These are phyloP conservation scores for Kuraishia piskuri DNA, from an alignment of 805 yeast genomes.

Conservation along the genomic window DNA sequence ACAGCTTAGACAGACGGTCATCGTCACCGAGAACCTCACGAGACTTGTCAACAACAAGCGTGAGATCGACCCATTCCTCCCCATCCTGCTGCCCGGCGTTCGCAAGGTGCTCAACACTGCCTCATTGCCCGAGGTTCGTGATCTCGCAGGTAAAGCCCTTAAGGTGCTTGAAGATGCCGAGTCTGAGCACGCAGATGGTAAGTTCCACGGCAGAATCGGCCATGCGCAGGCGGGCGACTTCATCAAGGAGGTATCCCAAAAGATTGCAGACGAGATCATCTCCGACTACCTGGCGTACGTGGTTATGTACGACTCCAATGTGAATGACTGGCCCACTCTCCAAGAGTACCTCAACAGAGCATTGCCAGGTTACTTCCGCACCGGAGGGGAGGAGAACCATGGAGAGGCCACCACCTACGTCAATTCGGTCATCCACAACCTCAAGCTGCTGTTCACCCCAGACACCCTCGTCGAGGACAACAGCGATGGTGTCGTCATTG, in stretches of 20 bases:
- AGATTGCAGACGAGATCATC: constrained; percentile 27
- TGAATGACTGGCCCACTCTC: constrained; percentile 63
- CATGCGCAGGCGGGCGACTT: constrained; percentile 42
- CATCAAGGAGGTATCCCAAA: constrained; percentile 20
- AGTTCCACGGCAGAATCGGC: constrained; percentile 68
- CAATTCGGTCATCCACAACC: constrained; percentile 33
- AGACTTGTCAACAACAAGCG: constrained; percentile 89
- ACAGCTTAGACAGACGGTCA: constrained; percentile 92
- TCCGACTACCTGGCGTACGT: constrained; percentile 42
- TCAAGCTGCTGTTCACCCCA: constrained; percentile 48
- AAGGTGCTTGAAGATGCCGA: constrained; percentile 77
- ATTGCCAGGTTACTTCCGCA: constrained; percentile 22
- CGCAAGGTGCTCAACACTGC: constrained; percentile 84
- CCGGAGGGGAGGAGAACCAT: constrained; percentile 25
- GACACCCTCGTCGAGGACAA: constrained; percentile 47
- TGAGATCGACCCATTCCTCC: constrained; percentile 84
- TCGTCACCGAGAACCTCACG: constrained; percentile 91
- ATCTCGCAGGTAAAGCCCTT: constrained; percentile 80
- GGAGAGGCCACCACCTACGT: constrained; percentile 22
- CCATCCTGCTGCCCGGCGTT: constrained; percentile 85
- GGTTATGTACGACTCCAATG: constrained; percentile 57
- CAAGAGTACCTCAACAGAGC: constrained; percentile 41
- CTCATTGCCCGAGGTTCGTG: constrained; percentile 93
- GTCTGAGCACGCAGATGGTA: constrained; percentile 55
- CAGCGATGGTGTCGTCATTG: constrained; percentile 84